Conservation (phyloP, 768 basidiomycete species). For the Pholiota microspora region DNA sequence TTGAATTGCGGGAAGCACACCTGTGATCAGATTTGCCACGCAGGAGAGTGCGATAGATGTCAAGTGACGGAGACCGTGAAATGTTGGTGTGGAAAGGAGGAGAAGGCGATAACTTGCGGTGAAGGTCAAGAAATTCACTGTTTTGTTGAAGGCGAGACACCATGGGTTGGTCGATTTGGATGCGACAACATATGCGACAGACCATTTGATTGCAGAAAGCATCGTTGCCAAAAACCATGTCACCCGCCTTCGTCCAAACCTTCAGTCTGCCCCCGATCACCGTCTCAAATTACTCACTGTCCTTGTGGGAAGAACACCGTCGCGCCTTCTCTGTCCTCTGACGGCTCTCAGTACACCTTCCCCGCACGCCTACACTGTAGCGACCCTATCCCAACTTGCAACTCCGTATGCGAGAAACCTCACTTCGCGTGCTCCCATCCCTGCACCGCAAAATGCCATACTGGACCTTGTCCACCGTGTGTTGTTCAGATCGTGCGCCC, state of each 20-base stretch:
- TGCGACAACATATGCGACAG: constrained; percentile 65
- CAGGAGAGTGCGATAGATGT: constrained; percentile 72
- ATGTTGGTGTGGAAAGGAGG: constrained; percentile 83
- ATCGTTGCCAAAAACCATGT: constrained; percentile 71
- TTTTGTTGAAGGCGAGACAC: constrained; percentile 37
- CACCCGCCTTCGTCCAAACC: constrained; percentile 67
- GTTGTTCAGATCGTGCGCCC: constrained; percentile 63
- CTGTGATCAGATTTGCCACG: constrained; percentile 73
- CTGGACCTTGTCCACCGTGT: constrained; percentile 81
- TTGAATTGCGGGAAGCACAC: constrained; percentile 73
- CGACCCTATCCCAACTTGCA: constrained; percentile 81
- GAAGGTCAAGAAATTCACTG: constrained; percentile 46
- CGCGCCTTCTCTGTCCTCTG: constrained; percentile 29
- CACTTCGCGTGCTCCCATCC: constrained; percentile 69
- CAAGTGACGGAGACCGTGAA: constrained; percentile 43
- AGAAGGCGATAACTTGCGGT: constrained; percentile 63
- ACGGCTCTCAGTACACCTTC: constrained; percentile 30
- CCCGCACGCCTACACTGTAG: constrained; percentile 55
- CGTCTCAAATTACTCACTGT: constrained; percentile 64
- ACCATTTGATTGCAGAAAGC: constrained; percentile 73
- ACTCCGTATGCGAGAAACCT: constrained; percentile 60
- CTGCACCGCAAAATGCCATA: constrained; percentile 73
- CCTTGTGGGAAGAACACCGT: constrained; percentile 76
- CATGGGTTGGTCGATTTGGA: constrained; percentile 61
- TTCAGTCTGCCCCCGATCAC: constrained; percentile 71